Base-by-base conservation (phyloP, 2,329 filamentous ascomycete genomes). In the Aspergillus fijiensis region DNA sequence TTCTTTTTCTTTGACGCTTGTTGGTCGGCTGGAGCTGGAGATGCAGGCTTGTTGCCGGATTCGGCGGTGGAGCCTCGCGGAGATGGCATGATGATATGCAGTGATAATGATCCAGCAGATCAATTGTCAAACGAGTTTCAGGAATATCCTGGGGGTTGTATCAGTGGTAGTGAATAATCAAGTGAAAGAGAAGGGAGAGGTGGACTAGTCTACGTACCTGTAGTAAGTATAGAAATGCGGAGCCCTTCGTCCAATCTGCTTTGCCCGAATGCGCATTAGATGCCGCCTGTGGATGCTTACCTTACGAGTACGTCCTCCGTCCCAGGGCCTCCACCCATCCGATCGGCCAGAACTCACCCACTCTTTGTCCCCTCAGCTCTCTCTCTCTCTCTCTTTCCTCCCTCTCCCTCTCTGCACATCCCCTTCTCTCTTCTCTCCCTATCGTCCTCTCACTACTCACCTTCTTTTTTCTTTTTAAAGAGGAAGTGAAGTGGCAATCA, bases 1-100 rank as follows among this genome's bases (percentile, higher is more conserved):
- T 69, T 73, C 29, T 68, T 72, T 48, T 71, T 58, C 51, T 55
- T 58, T 52, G 57, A 62, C 21, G 49, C 49, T n/a, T 52, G 60
- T 33, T 69, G 64, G 51, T 65, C 59, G 9, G 60, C 29, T 47
- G 23, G 25, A 25, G 55, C 29, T 47, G 23, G 25, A 25, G 55
- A 25, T 25, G 39, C 14, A 16, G 27, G 25, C 47, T 51, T 29
- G 10, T 57, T 57, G 4, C 19, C 39, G 39, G 5, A 6, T 45
- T 45, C 39, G 39, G 39, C 39, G 39, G n/a, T 45, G 39, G 39
- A 45, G 39, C 6, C 39, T 45, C 7, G 39, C 5, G 39, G 39
- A 16, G 39, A 45, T 45, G 39, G 14, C n/a, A 31, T 47, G n/a
- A 48, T 27, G 25, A 29, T 21, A 21, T 21, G 21, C 2, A 52